A percentile compares a stretch with the other conserved stretches of the same genome.
These are phyloP conservation scores for Monosporozyma unispora DNA, from an alignment of 805 yeast genomes.

Conservation along the genomic window DNA sequence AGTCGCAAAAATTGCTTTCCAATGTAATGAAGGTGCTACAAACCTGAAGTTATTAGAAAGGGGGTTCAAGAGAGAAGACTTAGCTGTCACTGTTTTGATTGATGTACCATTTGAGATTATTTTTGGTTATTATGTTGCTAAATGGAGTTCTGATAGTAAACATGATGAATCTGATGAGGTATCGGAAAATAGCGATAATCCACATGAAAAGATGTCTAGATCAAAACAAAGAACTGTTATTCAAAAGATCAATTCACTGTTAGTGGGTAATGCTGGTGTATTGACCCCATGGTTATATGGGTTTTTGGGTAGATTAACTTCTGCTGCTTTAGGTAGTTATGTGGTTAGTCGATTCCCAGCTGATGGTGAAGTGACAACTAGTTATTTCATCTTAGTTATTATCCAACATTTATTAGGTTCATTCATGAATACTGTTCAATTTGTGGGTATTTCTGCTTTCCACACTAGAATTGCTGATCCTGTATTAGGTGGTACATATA, in stretches of 20 bases:
- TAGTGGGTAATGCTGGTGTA: conserved; percentile 40
- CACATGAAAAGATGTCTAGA: conserved; percentile 5
- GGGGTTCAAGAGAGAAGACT: conserved; percentile 87
- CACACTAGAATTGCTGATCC: conserved; percentile 96
- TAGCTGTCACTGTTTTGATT: conserved; percentile 83
- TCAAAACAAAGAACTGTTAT: not conserved
- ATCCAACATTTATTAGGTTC: conserved; percentile 77
- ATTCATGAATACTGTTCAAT: conserved; percentile 90
- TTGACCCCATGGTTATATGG: conserved; percentile 87
- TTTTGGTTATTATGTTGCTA: conserved; percentile 92
- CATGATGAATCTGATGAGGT: conserved; percentile 1
- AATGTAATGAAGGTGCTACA: conserved; percentile 93
- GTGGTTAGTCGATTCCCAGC: conserved; percentile 67
- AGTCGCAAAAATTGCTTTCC: conserved; percentile 83
- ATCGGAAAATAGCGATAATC: conserved; percentile 1
- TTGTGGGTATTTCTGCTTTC: conserved; percentile 89
- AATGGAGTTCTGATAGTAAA: conserved; percentile 69
- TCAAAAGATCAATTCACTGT: conserved; percentile 6
- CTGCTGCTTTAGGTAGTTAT: conserved; percentile 69
- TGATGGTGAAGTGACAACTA: conserved; percentile 35
- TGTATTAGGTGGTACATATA: conserved; percentile 90
- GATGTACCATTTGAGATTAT: conserved; percentile 94
- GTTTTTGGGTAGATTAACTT: conserved; percentile 66
- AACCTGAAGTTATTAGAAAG: conserved; percentile 82
- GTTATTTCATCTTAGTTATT: conserved; percentile 64